Conservation (phyloP, 2,329 filamentous ascomycete species). For the Botrytis deweyae region DNA sequence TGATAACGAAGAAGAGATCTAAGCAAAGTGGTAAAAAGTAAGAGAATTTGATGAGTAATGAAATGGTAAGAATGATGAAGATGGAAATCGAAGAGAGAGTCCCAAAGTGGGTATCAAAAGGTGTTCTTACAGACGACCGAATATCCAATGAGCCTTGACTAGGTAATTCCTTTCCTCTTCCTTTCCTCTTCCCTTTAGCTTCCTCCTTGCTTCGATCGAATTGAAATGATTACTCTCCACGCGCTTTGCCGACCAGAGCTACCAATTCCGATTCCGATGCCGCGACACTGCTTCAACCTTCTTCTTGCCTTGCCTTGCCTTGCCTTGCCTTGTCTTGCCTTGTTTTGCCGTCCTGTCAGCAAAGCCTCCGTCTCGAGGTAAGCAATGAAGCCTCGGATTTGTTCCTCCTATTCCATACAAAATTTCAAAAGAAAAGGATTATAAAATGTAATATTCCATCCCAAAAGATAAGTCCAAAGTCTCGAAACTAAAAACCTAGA, state of each 20-base stretch:
- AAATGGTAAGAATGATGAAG: not conserved
- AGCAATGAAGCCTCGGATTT: not conserved
- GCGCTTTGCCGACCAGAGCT: not conserved
- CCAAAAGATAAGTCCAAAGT: not conserved
- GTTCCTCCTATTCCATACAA: not conserved
- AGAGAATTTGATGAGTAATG: not conserved
- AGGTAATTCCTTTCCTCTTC: not conserved
- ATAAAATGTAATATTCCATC: not conserved
- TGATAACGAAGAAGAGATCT: not conserved
- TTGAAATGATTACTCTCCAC: not conserved
- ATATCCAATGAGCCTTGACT: conserved; percentile 12
- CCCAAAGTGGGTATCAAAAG: conserved; percentile 3
- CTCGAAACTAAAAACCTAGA: not conserved
- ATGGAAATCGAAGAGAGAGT: not conserved
- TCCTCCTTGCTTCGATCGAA: conserved; percentile 2
- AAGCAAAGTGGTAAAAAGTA: not conserved
- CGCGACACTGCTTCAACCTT: not conserved
- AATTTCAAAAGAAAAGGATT: not conserved
- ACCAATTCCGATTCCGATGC: conserved; percentile 2
- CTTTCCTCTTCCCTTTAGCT: not conserved
- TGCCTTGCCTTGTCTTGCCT: not conserved
- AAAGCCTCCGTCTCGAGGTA: conserved; percentile 10
- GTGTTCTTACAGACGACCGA: conserved; percentile 12
- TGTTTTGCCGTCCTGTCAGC: conserved; percentile 2
- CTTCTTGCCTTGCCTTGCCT: not conserved